Base-by-base conservation (phyloP, 495 filamentous ascomycete genomes). In the Daldinia childiae region DNA sequence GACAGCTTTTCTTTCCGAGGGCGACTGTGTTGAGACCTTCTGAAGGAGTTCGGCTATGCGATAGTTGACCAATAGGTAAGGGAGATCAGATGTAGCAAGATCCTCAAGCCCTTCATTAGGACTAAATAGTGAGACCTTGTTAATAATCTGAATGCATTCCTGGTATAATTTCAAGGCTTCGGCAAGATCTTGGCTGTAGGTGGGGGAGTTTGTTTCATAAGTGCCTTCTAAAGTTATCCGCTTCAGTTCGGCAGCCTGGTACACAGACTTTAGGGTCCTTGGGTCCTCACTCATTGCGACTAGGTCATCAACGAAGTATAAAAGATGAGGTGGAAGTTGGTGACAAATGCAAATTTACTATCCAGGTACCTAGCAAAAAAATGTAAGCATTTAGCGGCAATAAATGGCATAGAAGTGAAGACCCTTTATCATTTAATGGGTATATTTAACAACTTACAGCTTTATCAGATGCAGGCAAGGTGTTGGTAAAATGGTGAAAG, bases 51-150 rank as follows among this genome's bases (percentile, higher is more conserved):
- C 76, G 39, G 74, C 74, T 60, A 79, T 63, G 73, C 74, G 77
- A 68, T 63, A 76, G 68, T 74, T 69, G 51, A 77, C 75, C 43
- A 84, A 71, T 26, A 85, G 74, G 68, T 87, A 97, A 86, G 90
- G 91, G 48, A 99, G 79, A 79, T 95, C 89, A n/a, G 84, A 85
- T 11, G 94, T 95, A 11, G 91, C 84, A 30, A 98, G 82, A 83
- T 99, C 95, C 62, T 98, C 96, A 34, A 97, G 79, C 2, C 87
- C 85, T 77, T 99, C 95, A 78, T 99, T 98, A 7, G 90, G 86
- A 74, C 93, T 95, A 85, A 98, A 98, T 12, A 98, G 79, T 0
- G 92, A 90, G 58, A 95, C 80, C 48, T 87, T 83, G 65, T 87
- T 81, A 68, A 92, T 87, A 39, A 94, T 86, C 70, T 84, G 79